Conservation (phyloP, 805 yeast genomes). For the Wickerhamomyces queroliae region DNA sequence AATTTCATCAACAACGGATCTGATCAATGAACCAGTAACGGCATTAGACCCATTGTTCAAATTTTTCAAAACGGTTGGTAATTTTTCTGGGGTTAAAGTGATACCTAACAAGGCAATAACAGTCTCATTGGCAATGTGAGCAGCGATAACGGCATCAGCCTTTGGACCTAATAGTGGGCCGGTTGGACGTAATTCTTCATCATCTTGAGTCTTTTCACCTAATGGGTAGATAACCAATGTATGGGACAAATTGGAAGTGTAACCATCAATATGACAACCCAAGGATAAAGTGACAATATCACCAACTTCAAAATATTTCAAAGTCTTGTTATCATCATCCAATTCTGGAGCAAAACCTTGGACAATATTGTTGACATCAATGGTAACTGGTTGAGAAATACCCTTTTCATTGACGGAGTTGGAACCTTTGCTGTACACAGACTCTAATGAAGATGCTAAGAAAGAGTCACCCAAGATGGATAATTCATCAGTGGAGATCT, state of each 20-base stretch:
- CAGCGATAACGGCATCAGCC: slow-evolving; percentile 88
- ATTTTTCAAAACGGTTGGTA: slow-evolving; percentile 46
- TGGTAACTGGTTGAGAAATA: slow-evolving; percentile 84
- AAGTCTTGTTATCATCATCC: slow-evolving; percentile 42
- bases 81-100: slow-evolving; percentile 68
- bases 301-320: slow-evolving; percentile 54
- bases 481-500: slow-evolving; percentile 53
- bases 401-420: slow-evolving; percentile 78
- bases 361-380: slow-evolving; percentile 76
- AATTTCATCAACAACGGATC: slow-evolving; percentile 75
- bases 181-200: slow-evolving; percentile 39
- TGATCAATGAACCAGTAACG: slow-evolving; percentile 66
- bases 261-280: slow-evolving; percentile 95
- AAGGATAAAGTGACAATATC: slow-evolving; percentile 80
- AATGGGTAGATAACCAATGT: slow-evolving; percentile 81
- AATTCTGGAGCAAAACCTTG: slow-evolving; percentile 84
- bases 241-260: slow-evolving; percentile 82
- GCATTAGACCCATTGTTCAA: slow-evolving; percentile 23
- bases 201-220: slow-evolving; percentile 29
- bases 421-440: slow-evolving; percentile 46
- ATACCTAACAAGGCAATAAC: slow-evolving; percentile 72
- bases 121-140: slow-evolving; percentile 85
- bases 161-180: slow-evolving; percentile 81
- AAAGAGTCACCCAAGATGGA: slow-evolving; percentile 81
- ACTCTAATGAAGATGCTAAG: slow-evolving; percentile 51